Evolutionary conservation across 169 alveolate genomes (phyloP).

Genomic region (Plasmodium knowlesi): DNA sequence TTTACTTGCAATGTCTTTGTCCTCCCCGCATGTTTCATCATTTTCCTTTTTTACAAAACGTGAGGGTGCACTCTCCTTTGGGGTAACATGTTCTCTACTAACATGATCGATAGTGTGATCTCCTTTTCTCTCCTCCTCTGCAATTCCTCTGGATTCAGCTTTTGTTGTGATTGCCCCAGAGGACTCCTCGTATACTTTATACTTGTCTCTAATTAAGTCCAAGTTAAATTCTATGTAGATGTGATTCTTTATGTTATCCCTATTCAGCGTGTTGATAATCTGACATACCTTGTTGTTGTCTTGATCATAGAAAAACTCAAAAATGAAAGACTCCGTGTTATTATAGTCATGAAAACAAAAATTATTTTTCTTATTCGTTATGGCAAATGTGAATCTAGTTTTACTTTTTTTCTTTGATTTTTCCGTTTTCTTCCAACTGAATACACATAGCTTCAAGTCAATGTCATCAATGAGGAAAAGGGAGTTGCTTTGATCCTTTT

Average conservation of each 20-base stretch:
- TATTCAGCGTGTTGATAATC: conserved; percentile 42
- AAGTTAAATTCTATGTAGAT: conserved; percentile 52
- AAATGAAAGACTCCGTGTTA: conserved; percentile 33
- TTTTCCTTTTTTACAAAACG: background rate
- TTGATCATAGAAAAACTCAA: conserved; percentile 37
- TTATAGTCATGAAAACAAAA: conserved; percentile 71
- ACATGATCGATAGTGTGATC: background rate
- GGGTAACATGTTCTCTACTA: background rate
- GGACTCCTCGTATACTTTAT: conserved; percentile 30
- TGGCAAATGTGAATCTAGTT: conserved; percentile 82
- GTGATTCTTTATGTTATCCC: conserved; percentile 48
- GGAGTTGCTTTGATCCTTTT: conserved; percentile 11
- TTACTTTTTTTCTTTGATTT: conserved; percentile 83
- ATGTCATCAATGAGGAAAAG: conserved; percentile 53
- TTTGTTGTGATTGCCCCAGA: background rate
- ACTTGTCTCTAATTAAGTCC: conserved; percentile 26
- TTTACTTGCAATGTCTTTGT: background rate
- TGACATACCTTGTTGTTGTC: conserved; percentile 13
- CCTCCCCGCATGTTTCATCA: background rate
- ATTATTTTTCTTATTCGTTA: conserved; percentile 58
- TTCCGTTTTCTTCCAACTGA: conserved; percentile 83
- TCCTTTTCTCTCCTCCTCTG: background rate
- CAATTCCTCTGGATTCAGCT: background rate
- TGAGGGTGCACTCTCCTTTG: background rate
- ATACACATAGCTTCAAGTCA: conserved; percentile 60